Percentiles rank a stretch among this genome's conserved stretches.
Conservation (phyloP, 805 yeast genomes). For the Barnettozyma sucrosica region DNA sequence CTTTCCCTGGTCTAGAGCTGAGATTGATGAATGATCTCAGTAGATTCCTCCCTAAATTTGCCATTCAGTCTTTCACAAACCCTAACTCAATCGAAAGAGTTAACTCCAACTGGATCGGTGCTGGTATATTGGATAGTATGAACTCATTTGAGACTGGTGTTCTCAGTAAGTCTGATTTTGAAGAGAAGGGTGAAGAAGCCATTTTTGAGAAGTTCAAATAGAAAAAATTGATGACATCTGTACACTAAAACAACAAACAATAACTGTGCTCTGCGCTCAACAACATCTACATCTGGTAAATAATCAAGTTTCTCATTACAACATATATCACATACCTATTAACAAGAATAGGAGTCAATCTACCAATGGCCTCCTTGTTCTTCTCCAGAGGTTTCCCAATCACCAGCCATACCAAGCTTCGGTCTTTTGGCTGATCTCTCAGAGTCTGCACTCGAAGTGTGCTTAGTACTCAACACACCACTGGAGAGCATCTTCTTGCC, state of each 20-base stretch:
- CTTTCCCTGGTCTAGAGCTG: slow-evolving; percentile 66
- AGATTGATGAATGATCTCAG: slow-evolving; percentile 59
- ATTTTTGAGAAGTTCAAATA: slow-evolving; percentile 40
- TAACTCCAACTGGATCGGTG: slow-evolving; percentile 75
- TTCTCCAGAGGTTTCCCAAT: slow-evolving; percentile 25
- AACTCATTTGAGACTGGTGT: slow-evolving; percentile 80
- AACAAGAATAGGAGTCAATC: not conserved
- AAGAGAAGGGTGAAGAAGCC: slow-evolving; percentile 56
- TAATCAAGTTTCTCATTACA: not conserved
- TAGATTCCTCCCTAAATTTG: slow-evolving; percentile 60
- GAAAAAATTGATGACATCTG: not conserved
- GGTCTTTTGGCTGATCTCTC: slow-evolving; percentile 20
- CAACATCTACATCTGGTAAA: not conserved
- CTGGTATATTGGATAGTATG: slow-evolving; percentile 66
- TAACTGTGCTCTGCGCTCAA: not conserved
- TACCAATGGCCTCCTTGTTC: slow-evolving; percentile 32
- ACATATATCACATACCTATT: not conserved
- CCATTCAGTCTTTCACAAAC: slow-evolving; percentile 48
- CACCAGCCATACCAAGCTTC: slow-evolving; percentile 30
- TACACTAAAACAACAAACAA: not conserved
- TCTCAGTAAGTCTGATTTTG: slow-evolving; percentile 65
- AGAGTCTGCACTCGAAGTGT: slow-evolving; percentile 5
- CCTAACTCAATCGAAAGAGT: slow-evolving; percentile 62
- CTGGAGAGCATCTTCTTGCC: slow-evolving; percentile 66
- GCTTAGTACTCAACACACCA: slow-evolving; percentile 33